These are phyloP conservation scores for Balakata baccata DNA, from an alignment of 345 rosid species.

Conservation along the genomic window DNA sequence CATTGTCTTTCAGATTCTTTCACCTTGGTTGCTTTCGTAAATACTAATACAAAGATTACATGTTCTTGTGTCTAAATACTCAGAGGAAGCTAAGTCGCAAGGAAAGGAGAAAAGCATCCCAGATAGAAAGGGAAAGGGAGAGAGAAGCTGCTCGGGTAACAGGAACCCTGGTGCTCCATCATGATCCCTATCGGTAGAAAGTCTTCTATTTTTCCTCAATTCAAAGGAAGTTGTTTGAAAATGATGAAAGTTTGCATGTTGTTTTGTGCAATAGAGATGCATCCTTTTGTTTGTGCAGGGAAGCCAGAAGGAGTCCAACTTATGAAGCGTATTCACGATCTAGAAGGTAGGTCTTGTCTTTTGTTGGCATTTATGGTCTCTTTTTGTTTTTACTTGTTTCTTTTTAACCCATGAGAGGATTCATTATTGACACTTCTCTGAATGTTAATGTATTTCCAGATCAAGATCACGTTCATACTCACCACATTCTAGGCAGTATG, in stretches of 20 bases:
- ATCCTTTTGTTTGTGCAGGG: constrained; percentile 41
- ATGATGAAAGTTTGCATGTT: neutral
- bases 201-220: neutral
- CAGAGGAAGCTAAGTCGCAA: constrained; percentile 95
- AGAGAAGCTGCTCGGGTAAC: constrained; percentile 65
- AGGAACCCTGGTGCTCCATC: constrained; percentile 64
- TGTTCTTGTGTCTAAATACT: constrained; percentile 23
- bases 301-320: constrained; percentile 86
- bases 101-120: constrained; percentile 96
- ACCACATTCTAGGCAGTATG: constrained; percentile 64
- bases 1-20: constrained; percentile 13
- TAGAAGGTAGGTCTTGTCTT: constrained; percentile 51
- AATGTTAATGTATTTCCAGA: constrained; percentile 30
- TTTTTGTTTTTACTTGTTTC: neutral
- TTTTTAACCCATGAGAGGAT: no score
- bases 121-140: constrained; percentile 88
- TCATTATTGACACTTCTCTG: neutral
- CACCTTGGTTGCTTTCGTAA: neutral
- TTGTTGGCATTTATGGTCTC: neutral
- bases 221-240: neutral
- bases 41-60: neutral
- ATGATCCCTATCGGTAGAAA: constrained; percentile 85
- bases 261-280: constrained; percentile 14
- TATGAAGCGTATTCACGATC: constrained; percentile 92
- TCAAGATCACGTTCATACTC: constrained; percentile 80